Percentiles rank a stretch among this genome's conserved stretches.
These are phyloP conservation scores for Komagataella ulmi DNA, from an alignment of 805 yeast species.

Conservation along the genomic window DNA sequence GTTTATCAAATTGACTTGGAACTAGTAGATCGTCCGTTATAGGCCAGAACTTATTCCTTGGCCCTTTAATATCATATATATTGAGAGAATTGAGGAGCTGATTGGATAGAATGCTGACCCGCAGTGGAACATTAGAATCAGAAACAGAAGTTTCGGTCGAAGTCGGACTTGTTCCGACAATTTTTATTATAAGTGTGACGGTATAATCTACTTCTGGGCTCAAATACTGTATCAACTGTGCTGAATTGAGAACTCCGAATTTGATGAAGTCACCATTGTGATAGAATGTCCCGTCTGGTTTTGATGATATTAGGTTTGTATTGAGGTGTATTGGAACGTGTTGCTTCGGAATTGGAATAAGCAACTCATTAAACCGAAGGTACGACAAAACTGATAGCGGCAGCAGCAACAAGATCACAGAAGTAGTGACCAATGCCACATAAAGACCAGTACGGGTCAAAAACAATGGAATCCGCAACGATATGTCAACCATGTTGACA, in stretches of 20 bases:
- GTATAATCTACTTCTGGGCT: background rate
- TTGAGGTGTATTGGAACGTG: background rate
- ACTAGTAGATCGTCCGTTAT: background rate
- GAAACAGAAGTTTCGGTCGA: background rate
- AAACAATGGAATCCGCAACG: slow-evolving; percentile 11
- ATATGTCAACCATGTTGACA: slow-evolving; percentile 7
- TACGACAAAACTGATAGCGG: slow-evolving; percentile 20
- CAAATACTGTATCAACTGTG: background rate
- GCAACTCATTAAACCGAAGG: slow-evolving; percentile 14
- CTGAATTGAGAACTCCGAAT: background rate
- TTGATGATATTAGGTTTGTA: background rate
- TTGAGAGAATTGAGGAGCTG: background rate
- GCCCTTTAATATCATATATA: background rate
- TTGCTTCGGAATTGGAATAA: slow-evolving; percentile 11
- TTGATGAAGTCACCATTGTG: background rate
- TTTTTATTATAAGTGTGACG: background rate
- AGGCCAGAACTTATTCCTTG: background rate
- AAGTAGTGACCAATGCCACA: slow-evolving; percentile 2
- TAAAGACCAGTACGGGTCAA: slow-evolving; percentile 11
- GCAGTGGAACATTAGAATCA: background rate
- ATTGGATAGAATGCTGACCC: background rate
- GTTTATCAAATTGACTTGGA: background rate
- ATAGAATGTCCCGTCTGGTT: background rate
- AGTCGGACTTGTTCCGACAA: background rate
- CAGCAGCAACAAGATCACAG: slow-evolving; percentile 13